These are phyloP conservation scores for Novymonas esmeraldas DNA, from an alignment of 208 protist genomes.

Conservation along the genomic window DNA sequence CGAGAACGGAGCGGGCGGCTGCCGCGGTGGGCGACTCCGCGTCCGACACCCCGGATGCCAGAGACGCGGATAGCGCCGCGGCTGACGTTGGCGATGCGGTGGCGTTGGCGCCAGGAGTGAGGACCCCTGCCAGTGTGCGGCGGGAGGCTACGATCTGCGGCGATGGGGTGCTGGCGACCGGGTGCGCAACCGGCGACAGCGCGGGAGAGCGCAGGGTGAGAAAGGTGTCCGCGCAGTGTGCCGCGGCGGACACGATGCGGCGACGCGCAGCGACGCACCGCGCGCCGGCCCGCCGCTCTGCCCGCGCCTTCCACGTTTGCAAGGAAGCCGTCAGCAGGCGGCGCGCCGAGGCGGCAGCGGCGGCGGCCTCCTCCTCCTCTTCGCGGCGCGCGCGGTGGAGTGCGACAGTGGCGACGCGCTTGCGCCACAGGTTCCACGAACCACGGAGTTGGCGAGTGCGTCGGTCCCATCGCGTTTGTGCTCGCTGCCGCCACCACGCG, in stretches of 20 bases:
- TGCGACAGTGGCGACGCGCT: neutral
- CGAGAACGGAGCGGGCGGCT: neutral
- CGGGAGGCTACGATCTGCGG: neutral
- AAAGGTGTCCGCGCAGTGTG: conserved; percentile 9
- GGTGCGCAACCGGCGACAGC: neutral
- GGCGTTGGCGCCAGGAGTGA: conserved; percentile 6
- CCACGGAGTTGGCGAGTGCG: conserved; percentile 5
- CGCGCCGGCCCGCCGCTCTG: conserved; percentile 19
- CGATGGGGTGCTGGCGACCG: neutral
- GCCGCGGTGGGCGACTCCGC: neutral
- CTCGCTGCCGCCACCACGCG: conserved; percentile 31
- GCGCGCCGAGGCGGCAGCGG: neutral
- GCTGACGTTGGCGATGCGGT: neutral
- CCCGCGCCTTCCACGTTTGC: conserved; percentile 32
- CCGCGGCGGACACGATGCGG: conserved; percentile 10
- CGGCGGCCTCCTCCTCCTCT: too few species aligned
- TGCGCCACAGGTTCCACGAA: conserved; percentile 10
- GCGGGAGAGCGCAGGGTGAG: conserved; percentile 6
- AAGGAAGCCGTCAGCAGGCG: conserved; percentile 5
- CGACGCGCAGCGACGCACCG: conserved; percentile 24
- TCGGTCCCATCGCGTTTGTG: conserved; percentile 1
- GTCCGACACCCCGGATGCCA: neutral
- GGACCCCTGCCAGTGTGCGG: conserved; percentile 2
- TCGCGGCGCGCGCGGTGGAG: conserved; percentile 1
- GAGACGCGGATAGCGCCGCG: neutral